Percentiles rank a stretch among this genome's conserved stretches.
Evolutionary conservation across 2,329 filamentous ascomycete species (phyloP).

Genomic region (Cordyceps militaris): DNA sequence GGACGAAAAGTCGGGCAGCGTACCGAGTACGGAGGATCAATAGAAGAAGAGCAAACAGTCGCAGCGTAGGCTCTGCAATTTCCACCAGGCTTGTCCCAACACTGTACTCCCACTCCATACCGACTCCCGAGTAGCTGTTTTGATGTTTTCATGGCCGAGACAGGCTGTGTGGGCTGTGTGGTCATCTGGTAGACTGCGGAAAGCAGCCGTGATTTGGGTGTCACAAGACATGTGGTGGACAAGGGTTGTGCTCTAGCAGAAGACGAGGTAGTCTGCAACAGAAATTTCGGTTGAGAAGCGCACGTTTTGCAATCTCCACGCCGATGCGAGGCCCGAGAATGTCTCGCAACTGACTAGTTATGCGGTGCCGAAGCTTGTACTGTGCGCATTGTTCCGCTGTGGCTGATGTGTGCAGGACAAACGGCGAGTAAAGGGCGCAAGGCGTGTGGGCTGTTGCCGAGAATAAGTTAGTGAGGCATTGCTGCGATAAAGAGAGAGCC

Average conservation of each 20-base stretch:
- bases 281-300: too few relatives aligned
- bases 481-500: too few relatives aligned
- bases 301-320: background rate
- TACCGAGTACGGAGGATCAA: background rate
- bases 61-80: background rate
- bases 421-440: background rate
- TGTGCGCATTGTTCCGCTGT: background rate
- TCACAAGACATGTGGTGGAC: background rate
- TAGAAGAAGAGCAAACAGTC: background rate
- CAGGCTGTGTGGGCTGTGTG: background rate
- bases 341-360: background rate
- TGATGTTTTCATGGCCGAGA: background rate
- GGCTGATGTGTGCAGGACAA: background rate
- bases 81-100: background rate
- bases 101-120: too few relatives aligned
- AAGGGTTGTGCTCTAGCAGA: background rate
- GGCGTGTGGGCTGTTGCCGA: background rate
- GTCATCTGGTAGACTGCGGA: background rate
- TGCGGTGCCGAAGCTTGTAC: background rate
- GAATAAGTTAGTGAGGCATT: too few relatives aligned
- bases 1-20: too few relatives aligned
- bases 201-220: background rate
- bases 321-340: background rate
- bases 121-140: background rate
- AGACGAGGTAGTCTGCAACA: too few relatives aligned